These are phyloP conservation scores for Stereocaulon alpinum DNA, from an alignment of 495 filamentous ascomycete species.

Conservation along the genomic window DNA sequence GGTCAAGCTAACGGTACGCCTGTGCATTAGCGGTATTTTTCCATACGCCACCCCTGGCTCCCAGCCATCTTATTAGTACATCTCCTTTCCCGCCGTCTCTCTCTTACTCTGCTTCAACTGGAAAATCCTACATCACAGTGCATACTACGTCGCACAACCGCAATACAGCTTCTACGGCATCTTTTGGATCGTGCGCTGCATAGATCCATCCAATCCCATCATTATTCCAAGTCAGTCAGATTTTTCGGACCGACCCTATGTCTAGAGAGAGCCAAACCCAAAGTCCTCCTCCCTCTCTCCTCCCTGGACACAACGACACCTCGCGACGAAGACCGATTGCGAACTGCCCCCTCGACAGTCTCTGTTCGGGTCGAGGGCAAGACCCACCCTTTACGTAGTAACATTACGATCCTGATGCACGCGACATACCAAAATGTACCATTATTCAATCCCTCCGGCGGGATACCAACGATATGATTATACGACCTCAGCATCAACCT, in stretches of 20 bases:
- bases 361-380: slow-evolving; percentile 17
- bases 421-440: slow-evolving; percentile 36
- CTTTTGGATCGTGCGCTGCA: slow-evolving; percentile 11
- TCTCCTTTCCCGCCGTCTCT: not conserved
- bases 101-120: not conserved
- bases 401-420: slow-evolving; percentile 15
- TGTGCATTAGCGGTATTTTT: not conserved
- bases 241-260: slow-evolving; percentile 21
- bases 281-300: slow-evolving; percentile 18
- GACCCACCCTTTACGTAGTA: slow-evolving; percentile 15
- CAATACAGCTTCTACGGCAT: not conserved
- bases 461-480: slow-evolving; percentile 43
- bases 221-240: slow-evolving; percentile 4
- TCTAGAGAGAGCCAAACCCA: slow-evolving; percentile 21
- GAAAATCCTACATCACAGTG: slow-evolving; percentile 1
- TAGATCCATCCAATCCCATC: not conserved
- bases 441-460: slow-evolving; percentile 38
- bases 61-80: slow-evolving; percentile 9
- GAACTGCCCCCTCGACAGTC: slow-evolving; percentile 3
- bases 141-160: not conserved
- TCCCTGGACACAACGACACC: slow-evolving; percentile 14
- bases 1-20: not conserved
- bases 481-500: slow-evolving; percentile 41
- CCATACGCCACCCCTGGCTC: not conserved
- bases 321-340: slow-evolving; percentile 11